A percentile compares a stretch with the other conserved stretches of the same genome.
phyloP scores from a whole-genome alignment of 495 filamentous ascomycete species.

The Penicillium egyptiacum region DNA sequence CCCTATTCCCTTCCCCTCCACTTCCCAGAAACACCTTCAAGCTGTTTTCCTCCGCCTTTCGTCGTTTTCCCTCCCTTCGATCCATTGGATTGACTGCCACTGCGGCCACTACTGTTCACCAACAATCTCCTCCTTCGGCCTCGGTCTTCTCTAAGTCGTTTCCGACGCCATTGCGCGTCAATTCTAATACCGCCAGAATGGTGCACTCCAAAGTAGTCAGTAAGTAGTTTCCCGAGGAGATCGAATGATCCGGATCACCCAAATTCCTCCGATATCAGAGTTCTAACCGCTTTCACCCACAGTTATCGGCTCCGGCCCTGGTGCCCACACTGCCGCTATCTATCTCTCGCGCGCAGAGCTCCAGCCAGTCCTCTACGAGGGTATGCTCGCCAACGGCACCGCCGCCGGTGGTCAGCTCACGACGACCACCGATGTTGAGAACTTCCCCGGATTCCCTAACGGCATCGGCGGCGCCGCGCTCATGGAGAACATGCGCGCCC shows the following conservation, averaged over 20 bases:
- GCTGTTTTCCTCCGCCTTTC: slow-evolving; percentile 82
- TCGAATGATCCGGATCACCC: background rate
- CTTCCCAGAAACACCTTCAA: slow-evolving; percentile 49
- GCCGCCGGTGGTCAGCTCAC: slow-evolving; percentile 95
- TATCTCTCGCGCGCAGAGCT: slow-evolving; percentile 94
- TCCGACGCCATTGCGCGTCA: slow-evolving; percentile 47
- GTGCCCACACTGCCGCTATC: slow-evolving; percentile 94
- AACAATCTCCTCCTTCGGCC: slow-evolving; percentile 49
- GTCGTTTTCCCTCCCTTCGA: slow-evolving; percentile 63
- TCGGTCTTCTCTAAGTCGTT: slow-evolving; percentile 37
- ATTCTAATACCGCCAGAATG: slow-evolving; percentile 48
- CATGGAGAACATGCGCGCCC: slow-evolving; percentile 93
- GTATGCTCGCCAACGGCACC: slow-evolving; percentile 95
- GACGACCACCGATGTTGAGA: slow-evolving; percentile 97
- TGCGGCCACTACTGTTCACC: slow-evolving; percentile 63
- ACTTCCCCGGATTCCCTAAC: slow-evolving; percentile 90
- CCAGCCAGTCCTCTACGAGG: slow-evolving; percentile 88
- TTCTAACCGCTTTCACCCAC: slow-evolving; percentile 20
- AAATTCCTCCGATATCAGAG: background rate
- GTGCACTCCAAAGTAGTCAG: slow-evolving; percentile 82
- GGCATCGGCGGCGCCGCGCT: slow-evolving; percentile 81
- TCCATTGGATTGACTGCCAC: slow-evolving; percentile 60
- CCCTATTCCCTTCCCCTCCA: background rate
- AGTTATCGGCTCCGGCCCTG: slow-evolving; percentile 90
- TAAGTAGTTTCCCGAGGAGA: slow-evolving; percentile 40